Conservation (phyloP, 2,329 filamentous ascomycete species). For the Fulvia fulva region DNA sequence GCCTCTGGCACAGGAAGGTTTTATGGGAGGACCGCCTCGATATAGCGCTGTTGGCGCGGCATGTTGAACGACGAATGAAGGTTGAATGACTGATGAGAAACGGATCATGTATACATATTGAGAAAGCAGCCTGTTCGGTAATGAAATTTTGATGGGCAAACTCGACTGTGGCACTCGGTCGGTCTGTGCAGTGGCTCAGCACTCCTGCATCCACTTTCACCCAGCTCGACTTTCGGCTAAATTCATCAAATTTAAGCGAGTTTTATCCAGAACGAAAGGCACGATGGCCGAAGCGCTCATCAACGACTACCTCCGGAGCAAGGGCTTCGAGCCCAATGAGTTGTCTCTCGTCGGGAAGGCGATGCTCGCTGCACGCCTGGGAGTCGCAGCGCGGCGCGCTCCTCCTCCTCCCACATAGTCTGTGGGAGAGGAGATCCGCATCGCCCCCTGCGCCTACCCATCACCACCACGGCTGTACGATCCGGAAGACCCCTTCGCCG, state of each 20-base stretch:
- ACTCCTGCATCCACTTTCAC: background rate
- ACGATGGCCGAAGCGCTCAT: background rate
- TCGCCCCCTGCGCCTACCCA: too few species aligned
- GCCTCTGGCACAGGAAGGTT: constrained; percentile 5
- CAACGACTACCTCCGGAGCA: too few species aligned
- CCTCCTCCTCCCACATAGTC: too few species aligned
- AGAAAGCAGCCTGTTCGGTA: too few species aligned
- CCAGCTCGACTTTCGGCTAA: background rate
- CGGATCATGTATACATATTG: background rate
- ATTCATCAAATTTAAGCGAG: background rate
- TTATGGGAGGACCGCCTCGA: background rate
- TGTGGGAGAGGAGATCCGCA: too few species aligned
- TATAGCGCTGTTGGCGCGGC: background rate
- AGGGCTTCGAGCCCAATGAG: too few species aligned
- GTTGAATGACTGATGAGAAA: background rate
- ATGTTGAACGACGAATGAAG: background rate
- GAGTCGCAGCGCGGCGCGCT: background rate
- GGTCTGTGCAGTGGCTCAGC: background rate
- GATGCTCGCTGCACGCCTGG: too few species aligned
- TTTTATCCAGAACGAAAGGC: background rate
- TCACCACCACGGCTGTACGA: too few species aligned
- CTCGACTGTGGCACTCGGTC: background rate
- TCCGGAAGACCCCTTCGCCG: too few species aligned
- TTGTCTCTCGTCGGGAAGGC: too few species aligned
- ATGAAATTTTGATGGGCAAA: background rate